Evolutionary conservation across 2,329 filamentous ascomycete genomes (phyloP).

Genomic region (Pestalotiopsis sp.): DNA sequence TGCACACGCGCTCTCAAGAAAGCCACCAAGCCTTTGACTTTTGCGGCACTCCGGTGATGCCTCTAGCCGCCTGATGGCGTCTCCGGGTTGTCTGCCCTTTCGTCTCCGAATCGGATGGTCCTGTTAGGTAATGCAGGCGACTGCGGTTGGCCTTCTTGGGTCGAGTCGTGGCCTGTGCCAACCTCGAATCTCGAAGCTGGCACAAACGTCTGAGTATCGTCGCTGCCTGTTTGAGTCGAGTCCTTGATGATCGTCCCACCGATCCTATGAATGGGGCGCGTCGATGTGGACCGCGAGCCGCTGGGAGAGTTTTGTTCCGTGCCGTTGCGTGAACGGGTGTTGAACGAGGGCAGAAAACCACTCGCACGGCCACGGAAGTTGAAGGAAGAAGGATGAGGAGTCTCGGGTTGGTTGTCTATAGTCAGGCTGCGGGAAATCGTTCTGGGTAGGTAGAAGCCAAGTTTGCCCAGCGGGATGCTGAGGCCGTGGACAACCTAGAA

Average conservation of each 20-base stretch:
- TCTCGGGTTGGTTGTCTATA: constrained; percentile 21
- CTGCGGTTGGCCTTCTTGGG: neutral
- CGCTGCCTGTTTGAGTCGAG: neutral
- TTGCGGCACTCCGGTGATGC: neutral
- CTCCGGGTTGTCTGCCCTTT: neutral
- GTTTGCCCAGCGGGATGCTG: constrained; percentile 75
- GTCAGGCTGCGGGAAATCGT: constrained; percentile 60
- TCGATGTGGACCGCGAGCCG: constrained; percentile 18
- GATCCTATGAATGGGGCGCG: constrained; percentile 35
- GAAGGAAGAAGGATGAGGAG: constrained; percentile 24
- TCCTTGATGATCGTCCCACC: constrained; percentile 30
- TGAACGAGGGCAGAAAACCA: constrained; percentile 23
- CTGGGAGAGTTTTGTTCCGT: constrained; percentile 2
- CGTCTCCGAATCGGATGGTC: constrained; percentile 4
- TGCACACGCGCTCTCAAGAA: neutral
- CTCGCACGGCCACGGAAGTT: constrained; percentile 32
- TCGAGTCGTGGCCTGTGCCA: neutral
- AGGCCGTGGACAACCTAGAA: constrained; percentile 75
- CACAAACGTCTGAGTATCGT: constrained; percentile 1
- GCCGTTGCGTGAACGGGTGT: constrained; percentile 10
- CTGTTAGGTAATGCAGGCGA: neutral
- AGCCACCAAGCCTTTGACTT: neutral
- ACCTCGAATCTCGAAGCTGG: neutral
- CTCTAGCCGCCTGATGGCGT: neutral
- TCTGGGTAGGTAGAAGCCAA: constrained; percentile 64